phyloP scores from a whole-genome alignment of 2,329 filamentous ascomycete species.

The Trichothecium roseum region DNA sequence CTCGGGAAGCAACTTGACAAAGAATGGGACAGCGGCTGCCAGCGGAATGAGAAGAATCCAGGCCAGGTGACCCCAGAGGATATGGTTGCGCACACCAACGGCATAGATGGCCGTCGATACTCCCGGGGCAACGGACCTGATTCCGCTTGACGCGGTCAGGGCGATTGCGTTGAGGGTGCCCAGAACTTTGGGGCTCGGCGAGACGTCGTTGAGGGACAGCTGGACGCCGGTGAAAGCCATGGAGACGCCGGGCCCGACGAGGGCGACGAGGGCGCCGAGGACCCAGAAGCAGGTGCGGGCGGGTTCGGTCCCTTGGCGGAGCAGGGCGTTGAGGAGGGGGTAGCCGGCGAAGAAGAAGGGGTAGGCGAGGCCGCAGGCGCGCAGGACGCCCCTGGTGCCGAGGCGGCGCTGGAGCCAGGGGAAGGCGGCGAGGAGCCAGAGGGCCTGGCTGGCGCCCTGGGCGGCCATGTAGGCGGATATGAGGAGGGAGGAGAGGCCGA shows the following conservation, averaged over 20 bases:
- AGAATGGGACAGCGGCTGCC: constrained; percentile 13
- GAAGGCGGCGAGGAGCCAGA: constrained; percentile 63
- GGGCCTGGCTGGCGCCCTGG: constrained; percentile 54
- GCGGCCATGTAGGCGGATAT: constrained; percentile 59
- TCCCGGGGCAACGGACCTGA: constrained; percentile 57
- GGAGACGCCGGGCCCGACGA: constrained; percentile 48
- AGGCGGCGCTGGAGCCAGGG: constrained; percentile 54
- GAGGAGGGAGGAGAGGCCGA: constrained; percentile 47
- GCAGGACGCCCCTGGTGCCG: constrained; percentile 57
- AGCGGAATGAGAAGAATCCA: constrained; percentile 23
- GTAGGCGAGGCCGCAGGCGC: constrained; percentile 41
- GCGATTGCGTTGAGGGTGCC: constrained; percentile 58
- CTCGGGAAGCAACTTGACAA: constrained; percentile 15
- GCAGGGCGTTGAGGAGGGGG: constrained; percentile 42
- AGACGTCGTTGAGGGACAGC: constrained; percentile 64
- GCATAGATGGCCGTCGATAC: constrained; percentile 60
- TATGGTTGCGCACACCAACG: constrained; percentile 49
- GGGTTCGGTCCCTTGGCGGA: constrained; percentile 22
- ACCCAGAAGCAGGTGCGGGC: constrained; percentile 46
- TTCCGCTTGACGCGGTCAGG: constrained; percentile 47
- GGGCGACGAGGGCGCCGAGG: constrained; percentile 24
- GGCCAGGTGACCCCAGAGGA: constrained; percentile 47
- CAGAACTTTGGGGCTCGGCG: constrained; percentile 52
- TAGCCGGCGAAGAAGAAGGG: constrained; percentile 53
- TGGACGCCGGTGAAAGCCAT: constrained; percentile 66